phyloP scores from a whole-genome alignment of 2,329 filamentous ascomycete species.

The Epichloe amarillans region DNA sequence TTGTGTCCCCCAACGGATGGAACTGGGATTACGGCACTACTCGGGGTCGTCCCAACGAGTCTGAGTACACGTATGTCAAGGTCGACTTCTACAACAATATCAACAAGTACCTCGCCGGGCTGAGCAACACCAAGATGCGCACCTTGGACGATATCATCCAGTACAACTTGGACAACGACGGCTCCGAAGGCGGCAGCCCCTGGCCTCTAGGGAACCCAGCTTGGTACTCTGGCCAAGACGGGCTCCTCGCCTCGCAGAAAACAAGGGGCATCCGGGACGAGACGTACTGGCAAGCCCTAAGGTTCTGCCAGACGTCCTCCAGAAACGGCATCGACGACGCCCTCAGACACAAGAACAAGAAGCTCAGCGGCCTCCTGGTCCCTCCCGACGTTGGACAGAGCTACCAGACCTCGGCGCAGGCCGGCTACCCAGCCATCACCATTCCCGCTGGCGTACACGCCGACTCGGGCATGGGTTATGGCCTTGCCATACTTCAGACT shows the following conservation, averaged over 20 bases:
- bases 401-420: conserved; percentile 59
- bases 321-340: conserved; percentile 60
- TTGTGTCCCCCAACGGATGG: conserved; percentile 57
- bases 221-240: conserved; percentile 58
- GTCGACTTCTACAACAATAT: conserved; percentile 55
- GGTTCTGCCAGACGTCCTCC: conserved; percentile 44
- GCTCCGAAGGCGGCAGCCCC: conserved; percentile 52
- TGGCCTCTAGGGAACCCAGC: conserved; percentile 42
- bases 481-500: conserved; percentile 44
- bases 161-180: conserved; percentile 50
- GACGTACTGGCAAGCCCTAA: conserved; percentile 53
- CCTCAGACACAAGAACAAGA: conserved; percentile 31
- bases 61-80: conserved; percentile 61
- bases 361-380: conserved; percentile 51
- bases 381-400: conserved; percentile 55
- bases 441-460: conserved; percentile 47
- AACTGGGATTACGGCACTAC: conserved; percentile 56
- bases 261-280: conserved; percentile 48
- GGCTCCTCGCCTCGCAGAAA: conserved; percentile 49
- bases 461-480: conserved; percentile 46
- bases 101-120: conserved; percentile 46
- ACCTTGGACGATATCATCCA: conserved; percentile 52
- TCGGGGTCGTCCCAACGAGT: conserved; percentile 55
- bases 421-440: conserved; percentile 61
- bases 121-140: conserved; percentile 46